Evolutionary conservation across 2,329 filamentous ascomycete species (phyloP).

Genomic region (Cercospora sesami): DNA sequence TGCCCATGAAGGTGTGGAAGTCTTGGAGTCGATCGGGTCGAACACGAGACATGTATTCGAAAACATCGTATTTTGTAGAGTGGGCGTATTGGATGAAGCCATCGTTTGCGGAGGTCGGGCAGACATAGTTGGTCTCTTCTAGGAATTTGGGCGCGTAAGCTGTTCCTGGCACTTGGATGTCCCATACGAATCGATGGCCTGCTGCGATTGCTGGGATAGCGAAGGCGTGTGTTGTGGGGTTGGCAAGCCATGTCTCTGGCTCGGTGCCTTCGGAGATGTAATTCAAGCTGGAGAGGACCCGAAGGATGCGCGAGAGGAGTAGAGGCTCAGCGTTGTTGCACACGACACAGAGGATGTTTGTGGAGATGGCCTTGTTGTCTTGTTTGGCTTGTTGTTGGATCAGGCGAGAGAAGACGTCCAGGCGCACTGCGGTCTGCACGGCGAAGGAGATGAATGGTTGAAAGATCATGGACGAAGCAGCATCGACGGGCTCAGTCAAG

Average conservation of each 20-base stretch:
- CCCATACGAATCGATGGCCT: neutral
- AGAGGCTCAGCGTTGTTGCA: neutral
- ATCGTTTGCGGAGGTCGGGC: neutral
- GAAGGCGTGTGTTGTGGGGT: neutral
- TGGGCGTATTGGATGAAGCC: neutral
- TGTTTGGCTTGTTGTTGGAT: neutral
- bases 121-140: neutral
- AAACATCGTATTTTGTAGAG: conserved; percentile 10
- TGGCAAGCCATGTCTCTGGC: neutral
- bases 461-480: conserved; percentile 11
- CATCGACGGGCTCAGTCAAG: conserved; percentile 10
- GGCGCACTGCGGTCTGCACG: conserved; percentile 11
- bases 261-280: neutral
- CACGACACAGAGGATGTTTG: neutral
- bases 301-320: neutral
- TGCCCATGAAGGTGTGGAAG: conserved; percentile 14
- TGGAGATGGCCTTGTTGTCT: neutral
- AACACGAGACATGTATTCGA: conserved; percentile 11
- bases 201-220: neutral
- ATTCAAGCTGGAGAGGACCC: neutral
- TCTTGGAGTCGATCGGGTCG: conserved; percentile 9
- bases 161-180: neutral
- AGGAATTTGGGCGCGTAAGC: neutral
- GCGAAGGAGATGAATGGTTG: conserved; percentile 11
- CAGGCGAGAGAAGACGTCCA: conserved; percentile 11